A percentile compares a stretch with the other conserved stretches of the same genome.
These are phyloP conservation scores for Danielozyma ontarioensis DNA, from an alignment of 805 yeast genomes.

Conservation along the genomic window DNA sequence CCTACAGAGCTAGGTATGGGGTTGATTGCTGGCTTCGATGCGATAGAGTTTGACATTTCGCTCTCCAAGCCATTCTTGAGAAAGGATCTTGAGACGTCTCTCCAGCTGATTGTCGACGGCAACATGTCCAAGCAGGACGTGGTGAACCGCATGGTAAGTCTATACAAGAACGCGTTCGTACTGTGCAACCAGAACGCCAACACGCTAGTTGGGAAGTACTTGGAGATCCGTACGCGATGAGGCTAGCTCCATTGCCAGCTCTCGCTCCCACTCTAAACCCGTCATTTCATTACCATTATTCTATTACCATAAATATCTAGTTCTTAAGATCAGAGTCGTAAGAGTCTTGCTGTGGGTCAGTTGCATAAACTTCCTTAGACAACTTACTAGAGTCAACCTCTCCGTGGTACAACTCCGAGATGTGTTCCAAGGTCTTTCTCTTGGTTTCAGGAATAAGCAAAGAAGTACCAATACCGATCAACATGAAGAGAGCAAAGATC, in stretches of 20 bases:
- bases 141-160: conserved; percentile 44
- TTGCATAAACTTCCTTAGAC: conserved; percentile 32
- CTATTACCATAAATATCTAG: conserved; percentile 1
- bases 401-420: conserved; percentile 76
- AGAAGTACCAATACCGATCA: conserved; percentile 64
- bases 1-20: conserved; percentile 87
- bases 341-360: conserved; percentile 26
- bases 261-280: not conserved
- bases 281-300: not conserved
- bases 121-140: conserved; percentile 47
- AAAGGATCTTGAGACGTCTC: conserved; percentile 62
- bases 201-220: conserved; percentile 23
- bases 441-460: conserved; percentile 83
- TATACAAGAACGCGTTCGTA: conserved; percentile 60
- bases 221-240: conserved; percentile 1
- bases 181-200: conserved; percentile 39
- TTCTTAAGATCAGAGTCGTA: conserved; percentile 31
- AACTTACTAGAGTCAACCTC: conserved; percentile 52
- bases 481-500: conserved; percentile 89
- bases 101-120: conserved; percentile 70
- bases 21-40: conserved; percentile 81
- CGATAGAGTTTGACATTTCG: conserved; percentile 61
- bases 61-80: conserved; percentile 87
- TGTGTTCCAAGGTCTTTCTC: conserved; percentile 84
- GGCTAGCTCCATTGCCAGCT: not conserved